Evolutionary conservation across 352 stramenopile genomes (phyloP).

Genomic region (Hyaloperonospora brassicae): DNA sequence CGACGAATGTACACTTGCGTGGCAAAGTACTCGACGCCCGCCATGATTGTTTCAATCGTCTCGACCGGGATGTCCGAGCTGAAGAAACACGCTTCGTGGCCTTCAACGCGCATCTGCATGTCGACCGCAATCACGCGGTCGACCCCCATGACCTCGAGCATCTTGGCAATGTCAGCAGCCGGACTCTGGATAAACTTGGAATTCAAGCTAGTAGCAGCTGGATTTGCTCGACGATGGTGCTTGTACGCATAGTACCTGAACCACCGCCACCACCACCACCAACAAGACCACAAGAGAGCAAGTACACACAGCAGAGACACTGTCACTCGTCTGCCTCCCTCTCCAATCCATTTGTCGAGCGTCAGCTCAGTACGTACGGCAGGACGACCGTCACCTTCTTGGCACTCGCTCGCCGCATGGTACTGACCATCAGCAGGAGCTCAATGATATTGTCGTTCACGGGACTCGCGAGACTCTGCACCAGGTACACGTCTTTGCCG

Average conservation of each 20-base stretch:
- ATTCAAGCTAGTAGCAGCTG: conserved; percentile 83
- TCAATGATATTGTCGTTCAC: conserved; percentile 95
- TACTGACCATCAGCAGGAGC: conserved; percentile 91
- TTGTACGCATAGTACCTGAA: conserved; percentile 89
- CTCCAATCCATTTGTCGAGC: not conserved
- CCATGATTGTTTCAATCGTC: conserved; percentile 88
- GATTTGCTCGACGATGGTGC: conserved; percentile 83
- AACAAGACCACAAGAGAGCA: not conserved
- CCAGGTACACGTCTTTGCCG: conserved; percentile 92
- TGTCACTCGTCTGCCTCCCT: not conserved
- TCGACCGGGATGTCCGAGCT: conserved; percentile 86
- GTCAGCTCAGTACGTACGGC: conserved; percentile 46
- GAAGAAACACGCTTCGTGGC: conserved; percentile 89
- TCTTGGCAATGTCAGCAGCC: conserved; percentile 85
- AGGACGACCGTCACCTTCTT: conserved; percentile 93
- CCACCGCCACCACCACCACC: not conserved
- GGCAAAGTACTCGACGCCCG: conserved; percentile 88
- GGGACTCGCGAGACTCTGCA: conserved; percentile 87
- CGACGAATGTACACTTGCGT: conserved; percentile 74
- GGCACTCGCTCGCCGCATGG: conserved; percentile 87
- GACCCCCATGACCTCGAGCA: conserved; percentile 92
- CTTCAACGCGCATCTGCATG: conserved; percentile 85
- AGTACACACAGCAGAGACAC: too few relatives aligned
- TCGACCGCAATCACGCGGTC: conserved; percentile 91
- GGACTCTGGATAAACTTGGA: conserved; percentile 89